phyloP scores from a whole-genome alignment of 163 green algal species.

The Chlorella variabilis region DNA sequence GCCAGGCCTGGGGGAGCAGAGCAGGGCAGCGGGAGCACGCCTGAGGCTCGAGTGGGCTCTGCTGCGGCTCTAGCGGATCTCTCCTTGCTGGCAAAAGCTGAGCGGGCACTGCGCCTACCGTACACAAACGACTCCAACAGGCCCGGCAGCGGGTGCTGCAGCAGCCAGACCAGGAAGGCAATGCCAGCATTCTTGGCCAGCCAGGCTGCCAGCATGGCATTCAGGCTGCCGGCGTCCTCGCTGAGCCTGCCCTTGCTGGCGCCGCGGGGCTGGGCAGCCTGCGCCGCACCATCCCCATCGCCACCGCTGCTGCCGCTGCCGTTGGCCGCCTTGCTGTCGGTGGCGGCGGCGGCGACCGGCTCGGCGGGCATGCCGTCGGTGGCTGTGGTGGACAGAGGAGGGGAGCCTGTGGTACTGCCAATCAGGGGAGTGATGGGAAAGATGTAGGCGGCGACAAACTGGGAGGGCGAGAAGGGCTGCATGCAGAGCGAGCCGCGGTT shows the following conservation, averaged over 20 bases:
- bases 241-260: conserved; percentile 1
- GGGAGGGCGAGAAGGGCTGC: not conserved
- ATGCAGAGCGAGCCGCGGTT: not conserved
- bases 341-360: too few species aligned
- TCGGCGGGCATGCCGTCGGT: not conserved
- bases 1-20: conserved; percentile 13
- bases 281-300: not conserved
- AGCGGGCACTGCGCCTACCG: conserved; percentile 3
- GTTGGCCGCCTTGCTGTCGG: not conserved
- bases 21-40: too few species aligned
- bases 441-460: conserved; percentile 18
- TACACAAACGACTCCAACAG: conserved; percentile 14
- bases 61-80: too few species aligned
- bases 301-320: not conserved
- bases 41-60: too few species aligned
- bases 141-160: conserved; percentile 21
- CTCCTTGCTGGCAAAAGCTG: too few species aligned
- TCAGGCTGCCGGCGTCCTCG: not conserved
- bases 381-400: not conserved
- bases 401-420: too few species aligned
- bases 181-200: not conserved
- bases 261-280: too few species aligned
- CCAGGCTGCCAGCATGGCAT: conserved; percentile 9
- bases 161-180: conserved; percentile 3
- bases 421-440: conserved; percentile 32